phyloP scores from a whole-genome alignment of 2,329 filamentous ascomycete species.

The Penicillium polonicum region DNA sequence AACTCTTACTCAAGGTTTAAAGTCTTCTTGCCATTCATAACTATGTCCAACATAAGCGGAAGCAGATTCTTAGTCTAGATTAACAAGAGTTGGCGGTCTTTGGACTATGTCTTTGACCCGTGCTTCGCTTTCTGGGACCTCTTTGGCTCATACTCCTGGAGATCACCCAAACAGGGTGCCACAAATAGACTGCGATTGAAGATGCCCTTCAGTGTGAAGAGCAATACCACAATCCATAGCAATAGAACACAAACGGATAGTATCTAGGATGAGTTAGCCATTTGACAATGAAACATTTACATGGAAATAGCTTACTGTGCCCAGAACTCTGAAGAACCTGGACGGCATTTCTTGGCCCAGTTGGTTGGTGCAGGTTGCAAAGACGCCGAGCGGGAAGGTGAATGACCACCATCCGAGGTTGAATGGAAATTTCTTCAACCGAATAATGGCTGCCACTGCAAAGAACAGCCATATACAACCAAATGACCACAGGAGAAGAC shows the following conservation, averaged over 20 bases:
- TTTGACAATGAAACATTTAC: not conserved
- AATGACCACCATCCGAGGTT: slow-evolving; percentile 3
- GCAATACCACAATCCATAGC: not conserved
- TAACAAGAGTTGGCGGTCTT: not conserved
- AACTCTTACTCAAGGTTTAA: not conserved
- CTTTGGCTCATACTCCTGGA: not conserved
- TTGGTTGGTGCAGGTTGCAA: not conserved
- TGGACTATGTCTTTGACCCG: not conserved
- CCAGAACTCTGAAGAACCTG: not conserved
- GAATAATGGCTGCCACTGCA: not conserved
- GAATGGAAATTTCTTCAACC: not conserved
- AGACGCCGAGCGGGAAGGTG: not conserved
- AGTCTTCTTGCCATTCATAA: not conserved
- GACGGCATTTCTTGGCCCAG: not conserved
- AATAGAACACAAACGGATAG: not conserved
- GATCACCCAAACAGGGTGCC: not conserved
- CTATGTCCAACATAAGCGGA: not conserved
- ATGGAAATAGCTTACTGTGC: not conserved
- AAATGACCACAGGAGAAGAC: not conserved
- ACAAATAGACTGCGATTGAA: not conserved
- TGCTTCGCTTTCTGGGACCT: not conserved
- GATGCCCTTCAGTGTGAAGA: not conserved
- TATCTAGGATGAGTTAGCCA: not conserved
- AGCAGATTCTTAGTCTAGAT: not conserved
- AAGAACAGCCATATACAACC: not conserved